Conservation (phyloP, 805 yeast genomes). For the Torulaspora maleeae region DNA sequence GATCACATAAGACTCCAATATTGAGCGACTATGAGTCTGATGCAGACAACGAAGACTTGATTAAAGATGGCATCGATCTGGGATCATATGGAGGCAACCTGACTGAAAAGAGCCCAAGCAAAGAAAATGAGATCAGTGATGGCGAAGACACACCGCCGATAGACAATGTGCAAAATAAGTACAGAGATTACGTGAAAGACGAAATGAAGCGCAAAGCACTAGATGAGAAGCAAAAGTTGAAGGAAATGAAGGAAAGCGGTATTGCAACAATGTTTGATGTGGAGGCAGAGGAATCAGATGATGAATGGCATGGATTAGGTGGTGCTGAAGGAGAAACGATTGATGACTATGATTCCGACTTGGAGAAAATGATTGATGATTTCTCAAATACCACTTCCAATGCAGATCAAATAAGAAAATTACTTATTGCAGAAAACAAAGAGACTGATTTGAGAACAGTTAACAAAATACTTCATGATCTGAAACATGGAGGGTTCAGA, state of each 20-base stretch:
- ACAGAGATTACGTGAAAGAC: slow-evolving; percentile 3
- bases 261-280: slow-evolving; percentile 60
- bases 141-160: not conserved
- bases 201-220: slow-evolving; percentile 10
- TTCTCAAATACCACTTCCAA: slow-evolving; percentile 52
- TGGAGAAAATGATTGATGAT: slow-evolving; percentile 75
- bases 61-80: slow-evolving; percentile 23
- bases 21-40: slow-evolving; percentile 4
- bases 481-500: slow-evolving; percentile 66
- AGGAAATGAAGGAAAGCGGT: slow-evolving; percentile 54
- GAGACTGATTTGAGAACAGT: slow-evolving; percentile 59
- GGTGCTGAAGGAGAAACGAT: slow-evolving; percentile 57
- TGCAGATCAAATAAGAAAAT: slow-evolving; percentile 53
- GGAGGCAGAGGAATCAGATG: slow-evolving; percentile 86
- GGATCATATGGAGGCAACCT: slow-evolving; percentile 32
- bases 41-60: slow-evolving; percentile 1
- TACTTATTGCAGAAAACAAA: slow-evolving; percentile 55
- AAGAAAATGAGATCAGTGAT: not conserved
- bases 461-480: slow-evolving; percentile 62
- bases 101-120: not conserved
- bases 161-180: not conserved
- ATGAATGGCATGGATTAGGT: slow-evolving; percentile 80
- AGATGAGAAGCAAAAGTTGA: slow-evolving; percentile 25
- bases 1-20: slow-evolving; percentile 18
- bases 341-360: slow-evolving; percentile 62